A percentile compares a stretch with the other conserved stretches of the same genome.
These are phyloP conservation scores for Taxillus chinensis DNA, from an alignment of 164 flowering plant genomes.

Conservation along the genomic window DNA sequence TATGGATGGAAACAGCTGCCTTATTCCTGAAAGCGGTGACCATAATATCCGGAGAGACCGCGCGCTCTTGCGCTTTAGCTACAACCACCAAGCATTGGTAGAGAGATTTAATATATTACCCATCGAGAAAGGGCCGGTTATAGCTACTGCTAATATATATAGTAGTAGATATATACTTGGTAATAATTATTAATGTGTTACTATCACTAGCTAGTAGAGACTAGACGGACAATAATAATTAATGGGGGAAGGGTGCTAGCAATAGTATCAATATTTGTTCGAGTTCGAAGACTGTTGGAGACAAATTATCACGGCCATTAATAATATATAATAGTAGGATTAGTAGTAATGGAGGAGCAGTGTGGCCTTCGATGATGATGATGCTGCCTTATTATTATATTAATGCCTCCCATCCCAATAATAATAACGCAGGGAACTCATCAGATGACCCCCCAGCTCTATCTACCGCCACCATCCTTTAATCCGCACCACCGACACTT, in stretches of 20 bases:
- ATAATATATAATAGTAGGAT: slow-evolving; percentile 5
- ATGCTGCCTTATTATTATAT: slow-evolving; percentile 14
- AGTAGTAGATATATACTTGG: too few species aligned
- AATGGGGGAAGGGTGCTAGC: slow-evolving; percentile 31
- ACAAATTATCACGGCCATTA: slow-evolving; percentile 4
- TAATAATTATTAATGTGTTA: too few species aligned
- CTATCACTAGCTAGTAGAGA: too few species aligned
- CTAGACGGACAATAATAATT: background rate
- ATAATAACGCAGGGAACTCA: background rate
- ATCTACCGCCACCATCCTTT: slow-evolving; percentile 11
- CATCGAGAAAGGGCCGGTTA: too few species aligned
- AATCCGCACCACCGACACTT: slow-evolving; percentile 8
- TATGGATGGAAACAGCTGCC: too few species aligned
- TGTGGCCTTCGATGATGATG: slow-evolving; percentile 32
- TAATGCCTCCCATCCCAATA: background rate
- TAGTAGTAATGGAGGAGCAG: slow-evolving; percentile 12
- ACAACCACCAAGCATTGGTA: too few species aligned
- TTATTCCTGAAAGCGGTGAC: too few species aligned
- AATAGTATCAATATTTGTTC: slow-evolving; percentile 9
- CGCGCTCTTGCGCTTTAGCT: too few species aligned
- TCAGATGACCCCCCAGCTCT: slow-evolving; percentile 11
- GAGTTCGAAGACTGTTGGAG: slow-evolving; percentile 51
- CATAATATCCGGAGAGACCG: too few species aligned
- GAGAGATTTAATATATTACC: too few species aligned
- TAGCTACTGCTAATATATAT: too few species aligned